A percentile compares a stretch with the other conserved stretches of the same genome.
Conservation (phyloP, 257 asterid species). For the Rhazya stricta region DNA sequence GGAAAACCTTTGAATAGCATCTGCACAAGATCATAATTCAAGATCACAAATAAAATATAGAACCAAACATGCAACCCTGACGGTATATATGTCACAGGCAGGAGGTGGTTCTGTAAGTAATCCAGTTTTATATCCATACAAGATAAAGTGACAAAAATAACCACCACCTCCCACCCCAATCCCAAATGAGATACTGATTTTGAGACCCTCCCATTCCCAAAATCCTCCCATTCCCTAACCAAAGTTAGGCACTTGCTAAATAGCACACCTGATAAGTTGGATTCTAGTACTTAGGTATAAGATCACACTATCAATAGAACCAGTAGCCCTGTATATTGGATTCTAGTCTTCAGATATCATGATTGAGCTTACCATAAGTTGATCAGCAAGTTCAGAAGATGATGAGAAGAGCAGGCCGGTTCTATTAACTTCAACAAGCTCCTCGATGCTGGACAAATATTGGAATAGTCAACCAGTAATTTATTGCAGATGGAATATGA, state of each 20-base stretch:
- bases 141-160: background rate
- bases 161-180: background rate
- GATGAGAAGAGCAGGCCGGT: slow-evolving; percentile 91
- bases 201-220: background rate
- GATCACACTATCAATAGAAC: background rate
- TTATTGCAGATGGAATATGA: slow-evolving; percentile 2
- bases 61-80: background rate
- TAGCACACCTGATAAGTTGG: background rate
- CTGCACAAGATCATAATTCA: slow-evolving; percentile 29
- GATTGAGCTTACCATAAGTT: slow-evolving; percentile 64
- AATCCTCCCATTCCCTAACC: background rate
- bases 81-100: background rate
- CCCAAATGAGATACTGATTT: background rate
- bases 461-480: slow-evolving; percentile 13
- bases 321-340: background rate
- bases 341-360: slow-evolving; percentile 3
- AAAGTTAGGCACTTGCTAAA: background rate
- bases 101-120: background rate
- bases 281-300: background rate
- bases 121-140: background rate
- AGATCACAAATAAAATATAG: background rate
- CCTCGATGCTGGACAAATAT: slow-evolving; percentile 59
- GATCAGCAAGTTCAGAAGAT: slow-evolving; percentile 87
- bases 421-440: slow-evolving; percentile 78
- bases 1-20: slow-evolving; percentile 88